Evolutionary conservation across 345 rosid species (phyloP).

Genomic region (Passiflora organensis): DNA sequence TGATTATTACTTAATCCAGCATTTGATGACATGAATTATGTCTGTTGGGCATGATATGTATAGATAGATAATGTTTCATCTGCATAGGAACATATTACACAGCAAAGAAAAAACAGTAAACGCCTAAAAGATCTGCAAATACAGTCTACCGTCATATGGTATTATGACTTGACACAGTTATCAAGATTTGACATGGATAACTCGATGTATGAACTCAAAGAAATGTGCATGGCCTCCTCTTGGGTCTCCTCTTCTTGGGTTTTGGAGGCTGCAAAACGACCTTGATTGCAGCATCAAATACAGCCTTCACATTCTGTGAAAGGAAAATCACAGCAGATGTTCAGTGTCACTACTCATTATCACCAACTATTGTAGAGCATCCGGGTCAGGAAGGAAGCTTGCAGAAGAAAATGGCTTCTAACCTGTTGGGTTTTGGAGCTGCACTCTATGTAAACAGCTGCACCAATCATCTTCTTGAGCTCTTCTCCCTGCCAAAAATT

Average conservation of each 20-base stretch:
- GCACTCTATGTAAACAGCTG: conserved; percentile 47
- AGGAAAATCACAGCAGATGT: not conserved
- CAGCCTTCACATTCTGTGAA: conserved; percentile 51
- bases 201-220: conserved; percentile 20
- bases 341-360: no score
- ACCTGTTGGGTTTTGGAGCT: conserved; percentile 57
- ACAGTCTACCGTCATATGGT: not conserved
- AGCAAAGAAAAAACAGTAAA: not conserved
- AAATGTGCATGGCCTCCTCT: conserved; percentile 27
- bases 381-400: no score
- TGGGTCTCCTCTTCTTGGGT: conserved; percentile 37
- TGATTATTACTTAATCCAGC: no score
- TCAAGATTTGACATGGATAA: conserved; percentile 1
- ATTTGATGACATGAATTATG: no score
- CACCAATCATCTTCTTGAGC: conserved; percentile 47
- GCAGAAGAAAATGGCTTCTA: not conserved
- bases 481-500: conserved; percentile 41
- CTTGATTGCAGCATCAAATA: conserved; percentile 51
- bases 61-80: not conserved
- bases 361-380: no score
- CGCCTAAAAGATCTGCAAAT: not conserved
- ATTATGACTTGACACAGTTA: not conserved
- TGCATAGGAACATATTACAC: not conserved
- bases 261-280: conserved; percentile 51
- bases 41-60: no score